These are phyloP conservation scores for Eimeria necatrix DNA, from an alignment of 169 alveolate genomes.

Conservation along the genomic window DNA sequence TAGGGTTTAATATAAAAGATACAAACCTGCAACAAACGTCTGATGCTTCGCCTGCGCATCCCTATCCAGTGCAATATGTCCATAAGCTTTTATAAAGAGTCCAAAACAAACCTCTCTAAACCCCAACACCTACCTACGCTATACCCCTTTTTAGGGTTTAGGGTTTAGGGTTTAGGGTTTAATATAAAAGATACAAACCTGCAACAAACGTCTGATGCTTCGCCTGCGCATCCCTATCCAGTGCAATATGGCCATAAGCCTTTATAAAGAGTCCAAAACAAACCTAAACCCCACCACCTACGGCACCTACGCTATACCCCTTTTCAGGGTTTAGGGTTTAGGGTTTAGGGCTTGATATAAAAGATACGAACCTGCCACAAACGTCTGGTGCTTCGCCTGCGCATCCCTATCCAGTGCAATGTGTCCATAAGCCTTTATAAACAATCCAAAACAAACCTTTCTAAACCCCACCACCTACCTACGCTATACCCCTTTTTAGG, in stretches of 20 bases:
- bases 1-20: neutral
- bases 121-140: neutral
- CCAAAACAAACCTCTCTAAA: conserved; percentile 91
- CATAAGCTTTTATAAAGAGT: conserved; percentile 90
- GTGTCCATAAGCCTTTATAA: conserved; percentile 91
- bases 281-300: conserved; percentile 68
- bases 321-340: neutral
- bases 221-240: conserved; percentile 89
- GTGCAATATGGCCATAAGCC: conserved; percentile 91
- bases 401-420: conserved; percentile 92
- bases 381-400: conserved; percentile 72
- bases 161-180: conserved; percentile 50
- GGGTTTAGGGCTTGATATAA: conserved; percentile 7
- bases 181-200: conserved; percentile 42
- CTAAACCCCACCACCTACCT: neutral
- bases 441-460: conserved; percentile 91
- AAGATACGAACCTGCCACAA: conserved; percentile 79
- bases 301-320: neutral
- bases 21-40: conserved; percentile 79
- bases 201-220: conserved; percentile 77
- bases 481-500: neutral
- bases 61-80: conserved; percentile 90
- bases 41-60: conserved; percentile 86
- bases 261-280: conserved; percentile 92
- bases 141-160: neutral